These are phyloP conservation scores for Neocucurbitaria cava DNA, from an alignment of 2,329 filamentous ascomycete genomes.

Conservation along the genomic window DNA sequence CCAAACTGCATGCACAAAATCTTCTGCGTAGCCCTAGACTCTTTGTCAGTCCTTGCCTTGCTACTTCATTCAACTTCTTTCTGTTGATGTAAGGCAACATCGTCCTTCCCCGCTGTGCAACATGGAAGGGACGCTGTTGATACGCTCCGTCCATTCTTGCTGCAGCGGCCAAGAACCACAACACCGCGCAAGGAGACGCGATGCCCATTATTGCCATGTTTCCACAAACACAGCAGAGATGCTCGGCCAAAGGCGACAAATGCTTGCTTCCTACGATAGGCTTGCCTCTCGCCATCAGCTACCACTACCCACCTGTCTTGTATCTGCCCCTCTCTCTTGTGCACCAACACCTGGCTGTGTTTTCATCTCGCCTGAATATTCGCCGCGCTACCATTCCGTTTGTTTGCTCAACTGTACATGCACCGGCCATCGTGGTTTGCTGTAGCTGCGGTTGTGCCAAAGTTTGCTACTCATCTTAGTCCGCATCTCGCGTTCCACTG, in stretches of 20 bases:
- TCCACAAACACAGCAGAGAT: neutral
- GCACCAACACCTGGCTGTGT: neutral
- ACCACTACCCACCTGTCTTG: neutral
- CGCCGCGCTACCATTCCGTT: neutral
- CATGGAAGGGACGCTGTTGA: neutral
- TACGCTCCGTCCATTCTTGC: neutral
- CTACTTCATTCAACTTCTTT: neutral
- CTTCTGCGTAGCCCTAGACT: neutral
- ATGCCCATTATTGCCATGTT: neutral
- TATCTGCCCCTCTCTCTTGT: neutral
- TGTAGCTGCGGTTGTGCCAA: neutral
- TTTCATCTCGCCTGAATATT: neutral
- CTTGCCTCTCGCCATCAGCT: neutral
- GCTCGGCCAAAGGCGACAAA: neutral
- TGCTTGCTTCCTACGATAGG: neutral
- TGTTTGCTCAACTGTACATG: neutral
- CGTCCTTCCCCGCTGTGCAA: neutral
- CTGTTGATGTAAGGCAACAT: too few species aligned
- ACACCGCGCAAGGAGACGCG: neutral
- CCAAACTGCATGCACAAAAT: neutral
- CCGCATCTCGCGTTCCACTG: neutral
- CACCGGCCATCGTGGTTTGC: neutral
- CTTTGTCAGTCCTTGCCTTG: neutral
- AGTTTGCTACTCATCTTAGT: neutral
- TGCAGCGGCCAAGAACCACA: neutral